These are phyloP conservation scores for Lactifluus hygrophoroides DNA, from an alignment of 768 basidiomycete species.

Conservation along the genomic window DNA sequence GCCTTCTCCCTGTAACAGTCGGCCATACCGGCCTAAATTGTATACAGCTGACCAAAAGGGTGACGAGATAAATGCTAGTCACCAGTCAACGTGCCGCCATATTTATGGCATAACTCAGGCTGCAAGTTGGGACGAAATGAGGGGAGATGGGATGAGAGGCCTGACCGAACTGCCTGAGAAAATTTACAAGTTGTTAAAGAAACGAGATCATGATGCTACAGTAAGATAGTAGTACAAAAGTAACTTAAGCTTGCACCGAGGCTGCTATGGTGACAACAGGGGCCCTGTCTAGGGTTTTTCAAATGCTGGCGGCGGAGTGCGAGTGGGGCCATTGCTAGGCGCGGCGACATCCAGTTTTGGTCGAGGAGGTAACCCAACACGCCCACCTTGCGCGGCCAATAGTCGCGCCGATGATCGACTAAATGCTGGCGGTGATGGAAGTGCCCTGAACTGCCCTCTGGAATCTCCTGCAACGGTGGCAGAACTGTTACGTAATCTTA, in stretches of 20 bases:
- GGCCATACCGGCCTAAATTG: too few relatives aligned
- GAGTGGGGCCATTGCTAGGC: neutral
- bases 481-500: neutral
- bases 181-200: neutral
- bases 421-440: neutral
- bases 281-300: neutral
- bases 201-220: conserved; percentile 2
- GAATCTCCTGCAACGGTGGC: neutral
- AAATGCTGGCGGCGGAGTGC: neutral
- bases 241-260: neutral
- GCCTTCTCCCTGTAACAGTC: too few relatives aligned
- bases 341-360: conserved; percentile 15
- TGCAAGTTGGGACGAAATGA: too few relatives aligned
- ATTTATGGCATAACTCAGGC: too few relatives aligned
- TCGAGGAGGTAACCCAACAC: conserved; percentile 22
- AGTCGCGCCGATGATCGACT: neutral
- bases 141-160: too few relatives aligned
- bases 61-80: too few relatives aligned
- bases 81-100: too few relatives aligned
- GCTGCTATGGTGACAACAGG: neutral
- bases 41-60: too few relatives aligned
- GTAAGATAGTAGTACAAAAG: conserved; percentile 1
- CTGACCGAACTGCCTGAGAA: neutral
- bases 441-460: neutral
- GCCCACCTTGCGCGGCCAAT: neutral